Conservation (phyloP, 1,284 basidiomycete species). For the Prillingera fragicola region DNA sequence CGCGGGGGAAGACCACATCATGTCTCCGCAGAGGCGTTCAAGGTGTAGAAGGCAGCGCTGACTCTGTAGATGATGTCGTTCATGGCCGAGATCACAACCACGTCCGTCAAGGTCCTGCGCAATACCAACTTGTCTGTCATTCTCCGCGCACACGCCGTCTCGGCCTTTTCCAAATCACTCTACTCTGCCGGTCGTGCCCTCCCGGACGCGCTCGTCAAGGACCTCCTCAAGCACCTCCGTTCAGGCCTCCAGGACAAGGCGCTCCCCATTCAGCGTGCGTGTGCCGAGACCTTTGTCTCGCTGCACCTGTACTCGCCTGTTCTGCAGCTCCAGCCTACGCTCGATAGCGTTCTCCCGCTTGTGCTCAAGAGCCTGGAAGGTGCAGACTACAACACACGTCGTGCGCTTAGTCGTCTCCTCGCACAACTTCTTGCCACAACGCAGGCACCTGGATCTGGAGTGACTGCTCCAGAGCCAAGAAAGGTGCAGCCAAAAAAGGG, state of each 20-base stretch:
- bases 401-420: constrained; percentile 68
- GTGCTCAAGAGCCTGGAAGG: constrained; percentile 72
- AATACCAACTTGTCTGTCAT: constrained; percentile 70
- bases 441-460: constrained; percentile 63
- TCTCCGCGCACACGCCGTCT: constrained; percentile 74
- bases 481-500: constrained; percentile 58
- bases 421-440: constrained; percentile 80
- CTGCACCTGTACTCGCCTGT: constrained; percentile 33
- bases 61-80: constrained; percentile 79
- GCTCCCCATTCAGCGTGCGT: constrained; percentile 76
- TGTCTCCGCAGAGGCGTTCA: too few species aligned
- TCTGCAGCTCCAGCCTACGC: constrained; percentile 29
- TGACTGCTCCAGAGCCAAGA: constrained; percentile 52
- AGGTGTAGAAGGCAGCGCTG: background rate
- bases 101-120: constrained; percentile 60
- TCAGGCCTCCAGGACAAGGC: constrained; percentile 74
- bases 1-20: too few species aligned
- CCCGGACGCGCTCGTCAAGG: constrained; percentile 70
- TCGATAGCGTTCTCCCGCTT: constrained; percentile 51
- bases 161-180: constrained; percentile 70
- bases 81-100: constrained; percentile 71
- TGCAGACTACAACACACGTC: constrained; percentile 78
- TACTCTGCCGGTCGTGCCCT: constrained; percentile 73
- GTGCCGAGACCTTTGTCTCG: constrained; percentile 54
- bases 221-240: constrained; percentile 78